Percentiles rank a stretch among this genome's conserved stretches.
Conservation (phyloP, 495 filamentous ascomycete species). For the Friedmanniomyces endolithicus region DNA sequence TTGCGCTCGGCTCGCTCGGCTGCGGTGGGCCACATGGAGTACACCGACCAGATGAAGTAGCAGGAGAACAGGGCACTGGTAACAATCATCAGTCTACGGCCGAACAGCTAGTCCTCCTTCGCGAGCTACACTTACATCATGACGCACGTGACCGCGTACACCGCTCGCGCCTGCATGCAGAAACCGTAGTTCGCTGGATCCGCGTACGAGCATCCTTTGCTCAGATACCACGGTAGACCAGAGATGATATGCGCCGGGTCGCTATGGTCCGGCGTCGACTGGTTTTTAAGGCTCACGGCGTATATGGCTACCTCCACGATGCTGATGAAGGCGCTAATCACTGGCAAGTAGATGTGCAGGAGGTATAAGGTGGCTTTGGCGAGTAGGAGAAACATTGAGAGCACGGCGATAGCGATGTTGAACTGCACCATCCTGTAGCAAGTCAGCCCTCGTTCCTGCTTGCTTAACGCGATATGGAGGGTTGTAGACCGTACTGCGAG, state of each 20-base stretch:
- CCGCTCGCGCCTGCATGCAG: constrained; percentile 63
- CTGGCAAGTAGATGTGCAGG: constrained; percentile 59
- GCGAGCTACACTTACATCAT: constrained; percentile 47
- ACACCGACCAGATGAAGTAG: constrained; percentile 24
- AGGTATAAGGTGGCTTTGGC: constrained; percentile 54
- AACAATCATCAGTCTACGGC: neutral
- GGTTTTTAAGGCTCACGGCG: constrained; percentile 52
- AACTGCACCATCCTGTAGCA: constrained; percentile 56
- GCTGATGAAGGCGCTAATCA: constrained; percentile 51
- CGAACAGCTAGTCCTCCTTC: neutral
- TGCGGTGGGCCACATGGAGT: constrained; percentile 26
- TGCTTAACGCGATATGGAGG: neutral
- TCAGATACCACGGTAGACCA: constrained; percentile 72
- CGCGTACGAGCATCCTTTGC: constrained; percentile 60
- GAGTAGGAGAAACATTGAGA: constrained; percentile 57
- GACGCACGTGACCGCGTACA: constrained; percentile 57
- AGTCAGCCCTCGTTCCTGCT: neutral
- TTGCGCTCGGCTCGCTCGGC: constrained; percentile 18
- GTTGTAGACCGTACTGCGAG: constrained; percentile 47
- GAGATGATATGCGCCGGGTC: constrained; percentile 47
- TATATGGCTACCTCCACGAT: constrained; percentile 49
- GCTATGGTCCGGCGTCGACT: constrained; percentile 68
- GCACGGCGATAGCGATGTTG: constrained; percentile 70
- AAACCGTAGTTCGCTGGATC: constrained; percentile 44
- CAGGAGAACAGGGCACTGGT: constrained; percentile 25